Base-by-base conservation (phyloP, 2,329 filamentous ascomycete genomes). In the Venturia aucupariae region DNA sequence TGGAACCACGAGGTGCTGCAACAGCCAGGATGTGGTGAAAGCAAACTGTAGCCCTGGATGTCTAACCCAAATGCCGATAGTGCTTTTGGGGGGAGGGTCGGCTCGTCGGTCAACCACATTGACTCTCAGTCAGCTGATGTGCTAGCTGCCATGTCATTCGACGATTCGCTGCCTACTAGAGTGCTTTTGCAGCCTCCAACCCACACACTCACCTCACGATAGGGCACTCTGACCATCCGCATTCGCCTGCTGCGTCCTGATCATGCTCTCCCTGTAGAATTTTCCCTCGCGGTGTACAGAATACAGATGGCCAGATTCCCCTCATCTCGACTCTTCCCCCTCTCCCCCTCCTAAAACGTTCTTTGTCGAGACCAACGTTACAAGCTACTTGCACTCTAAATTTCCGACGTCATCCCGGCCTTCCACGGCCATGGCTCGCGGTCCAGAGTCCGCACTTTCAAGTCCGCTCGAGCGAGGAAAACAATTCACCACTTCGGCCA, bases 201-300 rank as follows among this genome's bases (percentile, higher is more conserved):
- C 60, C 39, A 62, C 60, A 38, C 60, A 62, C 32, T 48, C 60
- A 62, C 6, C 44, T 27, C 60, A 62, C 60, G 60, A 62, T 51
- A 51, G 60, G 27, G 39, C 4, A 32, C 22, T 35, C 42, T 44
- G n/a, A 38, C 60, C 39, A 32, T 22, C 60, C 51, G 51, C 51
- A 19, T 5, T 35, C 51, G 61, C 35, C 27, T 35, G 61, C 22
- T 55, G 51, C 51, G 17, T 55, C 51, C 27, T 57, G 62, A 48
- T 63, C 62, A 63, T 63, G 62, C 41, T 63, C 42, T 57, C 30
- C 30, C 19, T n/a, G 38, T 44, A 3, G 42, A 35, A 44, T 39
- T 63, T 63, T 63, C 35, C 62, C 35, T 44, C 48, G 42, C 42
- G 19, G 32, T 63, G 48, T 48, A 39, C 51, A 54, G 62, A 32